Conservation (phyloP, 2,329 filamentous ascomycete species). For the Sphaerostilbella broomeana region DNA sequence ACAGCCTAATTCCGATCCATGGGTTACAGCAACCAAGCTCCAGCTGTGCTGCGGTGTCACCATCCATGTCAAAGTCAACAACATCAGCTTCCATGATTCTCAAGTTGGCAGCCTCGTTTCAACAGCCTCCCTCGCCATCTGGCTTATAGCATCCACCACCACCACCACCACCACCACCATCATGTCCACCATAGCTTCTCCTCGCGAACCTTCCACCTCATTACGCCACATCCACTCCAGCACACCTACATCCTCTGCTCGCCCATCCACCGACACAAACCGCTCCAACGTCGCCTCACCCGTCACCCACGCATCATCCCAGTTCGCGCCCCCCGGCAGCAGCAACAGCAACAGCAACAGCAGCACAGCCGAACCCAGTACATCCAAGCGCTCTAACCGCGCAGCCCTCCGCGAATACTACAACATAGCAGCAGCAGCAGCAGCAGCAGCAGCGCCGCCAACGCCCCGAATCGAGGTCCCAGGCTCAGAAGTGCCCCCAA, state of each 20-base stretch:
- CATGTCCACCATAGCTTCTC: constrained; percentile 62
- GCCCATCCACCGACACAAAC: constrained; percentile 63
- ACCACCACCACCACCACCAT: constrained; percentile 33
- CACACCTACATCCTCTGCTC: constrained; percentile 66
- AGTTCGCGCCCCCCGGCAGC: no score
- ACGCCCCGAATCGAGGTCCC: constrained; percentile 36
- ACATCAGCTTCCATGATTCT: background rate
- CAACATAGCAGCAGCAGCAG: constrained; percentile 53
- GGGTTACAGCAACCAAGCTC: background rate
- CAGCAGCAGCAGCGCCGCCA: constrained; percentile 29
- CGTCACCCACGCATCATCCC: constrained; percentile 18
- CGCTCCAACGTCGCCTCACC: constrained; percentile 56
- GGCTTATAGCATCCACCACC: background rate
- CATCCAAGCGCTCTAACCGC: constrained; percentile 59
- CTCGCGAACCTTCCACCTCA: constrained; percentile 52
- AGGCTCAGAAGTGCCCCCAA: constrained; percentile 52
- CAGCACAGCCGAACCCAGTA: no score
- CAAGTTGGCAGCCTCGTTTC: background rate
- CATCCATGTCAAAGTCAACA: background rate
- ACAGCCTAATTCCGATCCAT: no score
- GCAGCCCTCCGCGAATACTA: constrained; percentile 91
- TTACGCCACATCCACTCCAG: constrained; percentile 51
- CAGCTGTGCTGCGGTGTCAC: constrained; percentile 3
- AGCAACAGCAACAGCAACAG: no score
- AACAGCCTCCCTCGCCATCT: no score